A percentile compares a stretch with the other conserved stretches of the same genome.
phyloP scores from a whole-genome alignment of 2,329 filamentous ascomycete genomes.

The Hypoxylon sp. region DNA sequence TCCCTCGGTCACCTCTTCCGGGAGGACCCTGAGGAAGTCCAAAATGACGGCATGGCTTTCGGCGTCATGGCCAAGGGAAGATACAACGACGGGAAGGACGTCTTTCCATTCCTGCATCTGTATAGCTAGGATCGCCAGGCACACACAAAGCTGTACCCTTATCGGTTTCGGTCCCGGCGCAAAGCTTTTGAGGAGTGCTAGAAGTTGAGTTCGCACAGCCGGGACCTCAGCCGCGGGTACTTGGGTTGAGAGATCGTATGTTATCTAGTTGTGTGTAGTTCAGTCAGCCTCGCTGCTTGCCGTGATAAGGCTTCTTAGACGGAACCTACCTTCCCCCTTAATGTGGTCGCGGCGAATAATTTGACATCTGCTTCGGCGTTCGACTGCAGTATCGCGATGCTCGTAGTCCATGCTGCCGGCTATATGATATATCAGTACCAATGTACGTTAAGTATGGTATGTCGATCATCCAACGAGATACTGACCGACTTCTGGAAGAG shows the following conservation, averaged over 20 bases:
- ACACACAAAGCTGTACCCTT: conserved; percentile 93
- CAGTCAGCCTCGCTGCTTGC: conserved; percentile 36
- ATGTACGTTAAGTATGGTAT: conserved; percentile 9
- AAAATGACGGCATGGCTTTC: conserved; percentile 88
- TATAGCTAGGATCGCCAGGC: conserved; percentile 92
- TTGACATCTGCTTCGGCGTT: conserved; percentile 86
- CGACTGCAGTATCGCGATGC: conserved; percentile 88
- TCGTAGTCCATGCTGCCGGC: conserved; percentile 92
- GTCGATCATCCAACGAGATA: conserved; percentile 46
- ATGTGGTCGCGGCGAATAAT: conserved; percentile 94
- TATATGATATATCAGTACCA: conserved; percentile 59
- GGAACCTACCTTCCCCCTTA: conserved; percentile 91
- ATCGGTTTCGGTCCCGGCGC: conserved; percentile 86
- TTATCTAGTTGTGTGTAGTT: conserved; percentile 74
- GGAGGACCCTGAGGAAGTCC: conserved; percentile 96
- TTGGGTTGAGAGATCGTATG: conserved; percentile 91
- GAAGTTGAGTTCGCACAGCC: conserved; percentile 85
- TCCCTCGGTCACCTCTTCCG: conserved; percentile 98
- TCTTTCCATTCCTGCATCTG: conserved; percentile 98
- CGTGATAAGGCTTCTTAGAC: conserved; percentile 12
- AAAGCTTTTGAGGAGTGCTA: conserved; percentile 85
- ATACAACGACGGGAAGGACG: conserved; percentile 85
- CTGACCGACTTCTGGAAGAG: conserved; percentile 97
- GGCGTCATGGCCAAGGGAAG: conserved; percentile 80
- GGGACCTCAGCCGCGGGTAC: conserved; percentile 81